Evolutionary conservation across 2,329 filamentous ascomycete species (phyloP), one percentile per base, ranked within the genome.

Genomic region (Fusarium sp.): DNA sequence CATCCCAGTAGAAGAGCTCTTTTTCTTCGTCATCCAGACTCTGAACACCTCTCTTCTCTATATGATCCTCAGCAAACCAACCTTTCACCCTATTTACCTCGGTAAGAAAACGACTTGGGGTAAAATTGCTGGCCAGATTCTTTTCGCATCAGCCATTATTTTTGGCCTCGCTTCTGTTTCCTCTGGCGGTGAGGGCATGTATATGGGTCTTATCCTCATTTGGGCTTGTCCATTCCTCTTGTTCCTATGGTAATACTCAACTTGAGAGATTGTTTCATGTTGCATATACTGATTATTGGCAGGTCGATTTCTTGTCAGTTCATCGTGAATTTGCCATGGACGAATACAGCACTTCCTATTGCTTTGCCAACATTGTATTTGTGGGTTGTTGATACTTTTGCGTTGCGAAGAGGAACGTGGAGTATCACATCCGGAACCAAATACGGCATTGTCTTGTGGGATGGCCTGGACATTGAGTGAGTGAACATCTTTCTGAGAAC

Each of bases 1-100:
- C n/a, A 92, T 94, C 22, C 92, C 92, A 0, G 79, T 86, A 8
- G 92, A 94, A 76, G 92, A 94, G 78, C 80, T 94, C 8, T 94
- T 94, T 81, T 94, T 94, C 85, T 94, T 94, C 78, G 81, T 93
- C 25, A 88, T 94, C 29, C 92, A 94, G 80, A 94, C 92, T 3
- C 94, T 93, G 80, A 92, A 89, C 76, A 93, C 92, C 1, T 86
- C 89, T 1, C 81, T 93, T 54, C 78, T 94, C 13, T 94, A 94
- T 75, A 84, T 93, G 14, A 80, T 93, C 3, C 79, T 91, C 25
- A 93, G 87, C 80, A 93, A 92, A 78, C 85, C 89, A 2, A 83
- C 92, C 12, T 85, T 92, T 62, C 82, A 85, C 46, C 77, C 83
- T 0, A 79, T 84, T 35, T 85, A 83, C 49, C 78, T 86, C 12